Percentiles rank a stretch among this genome's conserved stretches.
phyloP scores from a whole-genome alignment of 1,139 yeast genomes.

The Meyerozyma guilliermondii region DNA sequence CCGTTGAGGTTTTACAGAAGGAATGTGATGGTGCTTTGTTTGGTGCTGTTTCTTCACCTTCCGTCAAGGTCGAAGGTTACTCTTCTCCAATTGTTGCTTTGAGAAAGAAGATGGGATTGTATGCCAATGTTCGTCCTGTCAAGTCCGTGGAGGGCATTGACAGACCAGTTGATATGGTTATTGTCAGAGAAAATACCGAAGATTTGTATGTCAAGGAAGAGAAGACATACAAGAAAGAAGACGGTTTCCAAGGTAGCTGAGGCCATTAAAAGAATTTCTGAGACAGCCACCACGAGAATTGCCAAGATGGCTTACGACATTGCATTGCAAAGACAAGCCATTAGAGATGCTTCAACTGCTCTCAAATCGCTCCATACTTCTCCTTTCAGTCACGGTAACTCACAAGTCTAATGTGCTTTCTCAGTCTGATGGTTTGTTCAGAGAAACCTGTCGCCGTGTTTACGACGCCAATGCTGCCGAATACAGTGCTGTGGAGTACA shows the following conservation, averaged over 20 bases:
- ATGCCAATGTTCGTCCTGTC: conserved; percentile 97
- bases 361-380: conserved; percentile 37
- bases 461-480: conserved; percentile 61
- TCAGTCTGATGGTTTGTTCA: conserved; percentile 90
- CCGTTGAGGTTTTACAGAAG: conserved; percentile 70
- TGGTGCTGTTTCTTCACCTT: conserved; percentile 96
- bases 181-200: conserved; percentile 97
- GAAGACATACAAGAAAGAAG: conserved; percentile 55
- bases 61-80: conserved; percentile 90
- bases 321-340: conserved; percentile 83
- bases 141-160: conserved; percentile 81
- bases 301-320: conserved; percentile 90
- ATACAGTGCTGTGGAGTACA: conserved; percentile 57
- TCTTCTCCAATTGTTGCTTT: conserved; percentile 97
- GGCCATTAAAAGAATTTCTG: conserved; percentile 94
- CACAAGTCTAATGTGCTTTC: conserved; percentile 95
- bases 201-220: conserved; percentile 95
- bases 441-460: conserved; percentile 80
- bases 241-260: conserved; percentile 86
- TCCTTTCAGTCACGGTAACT: conserved; percentile 83
- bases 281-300: conserved; percentile 77
- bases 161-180: conserved; percentile 93
- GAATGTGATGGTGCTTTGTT: conserved; percentile 96
- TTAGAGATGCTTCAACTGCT: conserved; percentile 54
- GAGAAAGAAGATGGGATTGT: conserved; percentile 89